phyloP scores from a whole-genome alignment of 805 yeast species.

The Schwanniomyces pseudopolymorphus region DNA sequence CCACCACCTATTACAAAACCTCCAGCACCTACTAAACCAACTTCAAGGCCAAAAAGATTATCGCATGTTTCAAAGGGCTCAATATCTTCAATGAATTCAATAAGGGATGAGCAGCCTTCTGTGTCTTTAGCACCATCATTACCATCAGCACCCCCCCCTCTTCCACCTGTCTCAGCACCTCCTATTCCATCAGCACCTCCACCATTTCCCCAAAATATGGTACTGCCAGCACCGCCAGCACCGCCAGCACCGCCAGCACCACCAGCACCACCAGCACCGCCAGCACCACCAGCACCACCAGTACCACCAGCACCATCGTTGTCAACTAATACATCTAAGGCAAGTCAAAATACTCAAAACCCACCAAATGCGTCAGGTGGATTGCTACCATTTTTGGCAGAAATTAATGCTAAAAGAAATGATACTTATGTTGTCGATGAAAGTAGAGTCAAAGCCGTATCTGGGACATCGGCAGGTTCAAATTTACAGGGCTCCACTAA shows the following conservation, averaged over 20 bases:
- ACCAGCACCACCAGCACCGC: slow-evolving; percentile 12
- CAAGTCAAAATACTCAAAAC: slow-evolving; percentile 8
- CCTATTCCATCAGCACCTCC: slow-evolving; percentile 17
- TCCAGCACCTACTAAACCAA: slow-evolving; percentile 24
- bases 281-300: slow-evolving; percentile 14
- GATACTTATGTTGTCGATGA: slow-evolving; percentile 50
- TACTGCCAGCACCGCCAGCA: slow-evolving; percentile 10
- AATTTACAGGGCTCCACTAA: not conserved
- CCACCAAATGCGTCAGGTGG: slow-evolving; percentile 28
- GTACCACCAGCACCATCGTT: slow-evolving; percentile 15
- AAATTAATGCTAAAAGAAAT: slow-evolving; percentile 55
- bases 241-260: slow-evolving; percentile 12
- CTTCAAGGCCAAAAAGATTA: slow-evolving; percentile 19
- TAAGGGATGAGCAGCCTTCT: not conserved
- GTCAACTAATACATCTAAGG: slow-evolving; percentile 16
- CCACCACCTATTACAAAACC: slow-evolving; percentile 11
- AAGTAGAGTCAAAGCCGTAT: not conserved
- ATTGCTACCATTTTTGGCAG: slow-evolving; percentile 56
- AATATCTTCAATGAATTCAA: not conserved
- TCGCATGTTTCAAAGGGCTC: slow-evolving; percentile 1
- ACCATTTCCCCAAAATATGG: slow-evolving; percentile 10
- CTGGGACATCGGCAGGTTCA: not conserved
- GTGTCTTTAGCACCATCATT: not conserved
- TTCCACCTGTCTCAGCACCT: slow-evolving; percentile 12
- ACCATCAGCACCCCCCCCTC: slow-evolving; percentile 8